phyloP scores from a whole-genome alignment of 2,329 filamentous ascomycete genomes.

The Diaporthe sp. region DNA sequence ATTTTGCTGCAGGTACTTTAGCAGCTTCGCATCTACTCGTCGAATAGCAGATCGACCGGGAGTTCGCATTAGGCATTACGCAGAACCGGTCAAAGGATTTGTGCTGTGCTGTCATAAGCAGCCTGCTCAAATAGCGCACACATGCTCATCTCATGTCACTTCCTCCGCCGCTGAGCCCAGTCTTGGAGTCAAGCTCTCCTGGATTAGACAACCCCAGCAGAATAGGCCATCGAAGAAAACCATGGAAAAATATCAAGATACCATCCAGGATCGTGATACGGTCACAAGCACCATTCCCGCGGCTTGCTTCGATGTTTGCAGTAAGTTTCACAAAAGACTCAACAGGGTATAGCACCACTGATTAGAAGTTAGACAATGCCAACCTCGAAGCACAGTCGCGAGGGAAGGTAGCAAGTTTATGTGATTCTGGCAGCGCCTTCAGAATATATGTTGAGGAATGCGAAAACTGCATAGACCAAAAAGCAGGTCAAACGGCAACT shows the following conservation, averaged over 20 bases:
- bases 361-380: background rate
- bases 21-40: background rate
- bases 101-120: no score
- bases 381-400: background rate
- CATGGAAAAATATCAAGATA: background rate
- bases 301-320: background rate
- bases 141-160: no score
- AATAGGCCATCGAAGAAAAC: background rate
- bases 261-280: background rate
- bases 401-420: background rate
- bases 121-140: background rate
- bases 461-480: background rate
- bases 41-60: background rate
- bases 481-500: no score
- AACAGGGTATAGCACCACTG: background rate
- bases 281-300: background rate
- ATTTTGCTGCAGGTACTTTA: background rate
- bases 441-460: fast-evolving
- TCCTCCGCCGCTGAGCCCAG: background rate
- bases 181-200: background rate
- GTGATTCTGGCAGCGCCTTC: background rate
- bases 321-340: background rate
- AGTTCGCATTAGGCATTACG: no score
- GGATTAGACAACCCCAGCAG: background rate
- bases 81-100: background rate